Evolutionary conservation across 257 asterid species (phyloP).

Genomic region (Solanum neorickii): DNA sequence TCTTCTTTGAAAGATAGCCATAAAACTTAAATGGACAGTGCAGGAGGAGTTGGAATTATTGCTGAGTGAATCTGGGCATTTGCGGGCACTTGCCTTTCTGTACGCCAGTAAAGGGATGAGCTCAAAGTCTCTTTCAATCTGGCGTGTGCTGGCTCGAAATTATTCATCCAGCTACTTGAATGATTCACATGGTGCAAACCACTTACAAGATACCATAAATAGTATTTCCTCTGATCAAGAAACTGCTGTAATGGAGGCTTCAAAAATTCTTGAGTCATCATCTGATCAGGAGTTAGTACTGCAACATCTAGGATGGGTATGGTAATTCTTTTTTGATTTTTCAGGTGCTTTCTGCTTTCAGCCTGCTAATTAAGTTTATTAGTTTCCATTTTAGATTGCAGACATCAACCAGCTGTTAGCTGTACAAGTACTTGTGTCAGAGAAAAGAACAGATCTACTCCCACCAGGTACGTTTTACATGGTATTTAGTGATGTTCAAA

Average conservation of each 20-base stretch:
- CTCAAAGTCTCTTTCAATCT: slow-evolving; percentile 76
- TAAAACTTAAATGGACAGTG: slow-evolving; percentile 67
- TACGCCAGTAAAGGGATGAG: slow-evolving; percentile 89
- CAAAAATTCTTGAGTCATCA: slow-evolving; percentile 79
- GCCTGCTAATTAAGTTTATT: background rate
- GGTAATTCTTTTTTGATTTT: slow-evolving; percentile 7
- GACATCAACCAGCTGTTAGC: slow-evolving; percentile 74
- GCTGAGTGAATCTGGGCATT: slow-evolving; percentile 84
- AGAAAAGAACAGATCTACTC: slow-evolving; percentile 46
- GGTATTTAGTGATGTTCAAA: background rate
- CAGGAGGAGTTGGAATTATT: slow-evolving; percentile 98
- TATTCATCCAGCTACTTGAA: slow-evolving; percentile 34
- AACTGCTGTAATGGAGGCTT: slow-evolving; percentile 69
- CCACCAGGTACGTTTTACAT: slow-evolving; percentile 60
- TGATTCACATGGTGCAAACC: slow-evolving; percentile 30
- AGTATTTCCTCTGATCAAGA: slow-evolving; percentile 25
- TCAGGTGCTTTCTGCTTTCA: background rate
- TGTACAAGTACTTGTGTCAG: slow-evolving; percentile 77
- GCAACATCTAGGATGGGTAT: slow-evolving; percentile 96
- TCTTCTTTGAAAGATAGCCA: background rate
- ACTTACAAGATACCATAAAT: slow-evolving; percentile 29
- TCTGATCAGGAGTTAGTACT: slow-evolving; percentile 81
- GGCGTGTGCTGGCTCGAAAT: slow-evolving; percentile 82
- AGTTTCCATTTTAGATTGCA: slow-evolving; percentile 55
- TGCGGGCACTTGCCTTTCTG: slow-evolving; percentile 84